These are phyloP conservation scores for Pythium pyrilobum DNA, from an alignment of 352 stramenopile species.

Conservation along the genomic window DNA sequence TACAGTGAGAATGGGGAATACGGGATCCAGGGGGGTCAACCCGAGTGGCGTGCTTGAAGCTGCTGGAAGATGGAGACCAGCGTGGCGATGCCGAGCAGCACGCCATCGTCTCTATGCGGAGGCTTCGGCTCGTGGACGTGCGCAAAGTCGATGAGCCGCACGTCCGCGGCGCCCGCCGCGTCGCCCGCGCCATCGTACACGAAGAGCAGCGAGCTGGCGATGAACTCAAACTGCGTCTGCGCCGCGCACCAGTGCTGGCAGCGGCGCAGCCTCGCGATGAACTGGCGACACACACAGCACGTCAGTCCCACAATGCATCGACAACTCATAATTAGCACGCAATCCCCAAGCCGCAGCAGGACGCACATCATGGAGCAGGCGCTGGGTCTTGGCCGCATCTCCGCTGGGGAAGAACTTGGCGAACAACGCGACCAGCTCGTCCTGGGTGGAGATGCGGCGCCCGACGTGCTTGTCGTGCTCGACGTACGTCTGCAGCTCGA, in stretches of 20 bases:
- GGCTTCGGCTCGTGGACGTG: conserved; percentile 30
- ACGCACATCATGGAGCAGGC: conserved; percentile 44
- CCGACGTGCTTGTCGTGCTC: conserved; percentile 89
- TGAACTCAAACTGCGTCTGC: conserved; percentile 87
- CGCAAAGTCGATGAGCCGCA: conserved; percentile 85
- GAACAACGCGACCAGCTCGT: conserved; percentile 68
- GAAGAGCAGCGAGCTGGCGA: conserved; percentile 93
- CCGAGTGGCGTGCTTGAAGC: conserved; percentile 18
- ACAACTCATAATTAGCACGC: not conserved
- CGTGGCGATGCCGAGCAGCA: conserved; percentile 50
- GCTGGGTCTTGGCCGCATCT: conserved; percentile 20
- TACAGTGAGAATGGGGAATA: not conserved
- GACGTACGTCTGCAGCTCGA: conserved; percentile 44
- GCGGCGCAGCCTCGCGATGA: conserved; percentile 53
- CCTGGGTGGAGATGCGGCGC: conserved; percentile 39
- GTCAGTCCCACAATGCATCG: not conserved
- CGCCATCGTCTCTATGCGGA: conserved; percentile 40
- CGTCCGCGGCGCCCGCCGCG: conserved; percentile 25
- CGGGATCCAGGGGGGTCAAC: not conserved
- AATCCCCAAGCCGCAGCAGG: not conserved
- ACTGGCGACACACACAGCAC: conserved; percentile 44
- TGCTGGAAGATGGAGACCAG: conserved; percentile 47
- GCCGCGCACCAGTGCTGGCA: conserved; percentile 73
- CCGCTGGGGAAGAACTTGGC: conserved; percentile 67
- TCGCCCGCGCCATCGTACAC: conserved; percentile 81